A percentile compares a stretch with the other conserved stretches of the same genome.
Evolutionary conservation across 495 filamentous ascomycete species (phyloP).

Genomic region (Terfezia boudieri): DNA sequence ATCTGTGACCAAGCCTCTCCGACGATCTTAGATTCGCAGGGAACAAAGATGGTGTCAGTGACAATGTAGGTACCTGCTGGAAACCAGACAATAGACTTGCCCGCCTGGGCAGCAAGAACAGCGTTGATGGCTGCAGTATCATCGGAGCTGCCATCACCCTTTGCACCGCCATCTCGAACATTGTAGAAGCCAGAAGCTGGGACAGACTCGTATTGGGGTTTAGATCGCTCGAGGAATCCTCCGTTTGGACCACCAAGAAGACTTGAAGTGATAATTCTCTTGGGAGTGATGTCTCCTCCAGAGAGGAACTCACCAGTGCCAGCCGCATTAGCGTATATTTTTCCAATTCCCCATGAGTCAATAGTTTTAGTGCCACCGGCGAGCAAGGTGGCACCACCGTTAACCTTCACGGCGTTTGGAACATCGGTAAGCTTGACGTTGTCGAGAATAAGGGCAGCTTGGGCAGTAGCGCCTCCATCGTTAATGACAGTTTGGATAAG

Average conservation of each 20-base stretch:
- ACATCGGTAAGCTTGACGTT: conserved; percentile 54
- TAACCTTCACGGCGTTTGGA: conserved; percentile 29
- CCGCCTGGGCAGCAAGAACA: conserved; percentile 34
- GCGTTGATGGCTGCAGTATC: conserved; percentile 51
- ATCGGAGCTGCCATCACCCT: conserved; percentile 51
- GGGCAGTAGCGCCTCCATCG: conserved; percentile 20
- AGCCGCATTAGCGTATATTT: conserved; percentile 32
- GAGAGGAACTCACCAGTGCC: neutral
- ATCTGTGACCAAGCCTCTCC: conserved; percentile 32
- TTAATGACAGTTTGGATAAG: conserved; percentile 39
- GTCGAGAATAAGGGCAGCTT: conserved; percentile 37
- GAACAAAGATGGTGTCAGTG: conserved; percentile 48
- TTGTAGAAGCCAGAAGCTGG: conserved; percentile 41
- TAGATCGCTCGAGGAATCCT: conserved; percentile 39
- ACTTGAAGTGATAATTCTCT: conserved; percentile 24
- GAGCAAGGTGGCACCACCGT: conserved; percentile 40
- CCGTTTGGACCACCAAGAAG: conserved; percentile 26
- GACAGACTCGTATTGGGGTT: conserved; percentile 50
- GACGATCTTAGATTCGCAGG: neutral
- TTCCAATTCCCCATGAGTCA: conserved; percentile 51
- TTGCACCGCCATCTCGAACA: conserved; percentile 53
- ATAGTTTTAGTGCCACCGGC: conserved; percentile 44
- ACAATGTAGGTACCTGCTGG: conserved; percentile 78
- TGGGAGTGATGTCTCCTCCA: conserved; percentile 22
- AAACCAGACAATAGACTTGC: conserved; percentile 56